Evolutionary conservation across 2,329 filamentous ascomycete genomes (phyloP), one percentile per base, ranked within the genome.

Genomic region (Leptographium procerum): DNA sequence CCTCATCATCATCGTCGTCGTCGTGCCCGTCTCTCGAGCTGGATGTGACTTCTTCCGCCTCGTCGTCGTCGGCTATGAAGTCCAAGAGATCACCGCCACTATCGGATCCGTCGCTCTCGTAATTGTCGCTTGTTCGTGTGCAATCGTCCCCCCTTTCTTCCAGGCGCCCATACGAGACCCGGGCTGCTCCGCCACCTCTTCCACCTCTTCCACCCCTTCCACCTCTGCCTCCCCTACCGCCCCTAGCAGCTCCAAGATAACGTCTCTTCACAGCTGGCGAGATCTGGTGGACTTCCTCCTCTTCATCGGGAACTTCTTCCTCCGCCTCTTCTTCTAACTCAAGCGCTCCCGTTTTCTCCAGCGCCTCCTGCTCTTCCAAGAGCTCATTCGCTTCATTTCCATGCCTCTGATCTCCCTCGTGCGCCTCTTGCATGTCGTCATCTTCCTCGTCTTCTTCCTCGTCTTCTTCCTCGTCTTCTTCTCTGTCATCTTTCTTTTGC

Each of bases 1-100:
- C 40, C 10, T 48, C 45, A 13, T 52, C 50, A 3, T 54, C 57
- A 11, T 57, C 58, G 1, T 48, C 45, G 19, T 45, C 60, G 28
- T 45, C 45, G 4, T 52, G 31, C 4, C 40, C 45, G n/a, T 22
- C 33, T 26, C 57, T 59, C 26, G 54, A 56, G 22, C 55, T 48
- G 22, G 58, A 43, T 26, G 22, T 50, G 14, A 29, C 59, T n/a
- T 24, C 48, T 22, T 61, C 61, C 7, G 56, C 60, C 16, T 63
- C 63, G 54, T 84, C 69, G 69, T 83, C 69, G 62, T 73, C 68
- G 66, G 85, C 74, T 65, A 88, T 66, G 70, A 88, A 79, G 71
- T 83, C 72, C 64, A 81, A 59, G 16, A 83, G 67, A 62, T 82
- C 79, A 51, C 69, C 72, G 14, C 75, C 77, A 59, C 73, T 71